Evolutionary conservation across 1,139 yeast genomes (phyloP).

Genomic region (Geotrichum siamense): DNA sequence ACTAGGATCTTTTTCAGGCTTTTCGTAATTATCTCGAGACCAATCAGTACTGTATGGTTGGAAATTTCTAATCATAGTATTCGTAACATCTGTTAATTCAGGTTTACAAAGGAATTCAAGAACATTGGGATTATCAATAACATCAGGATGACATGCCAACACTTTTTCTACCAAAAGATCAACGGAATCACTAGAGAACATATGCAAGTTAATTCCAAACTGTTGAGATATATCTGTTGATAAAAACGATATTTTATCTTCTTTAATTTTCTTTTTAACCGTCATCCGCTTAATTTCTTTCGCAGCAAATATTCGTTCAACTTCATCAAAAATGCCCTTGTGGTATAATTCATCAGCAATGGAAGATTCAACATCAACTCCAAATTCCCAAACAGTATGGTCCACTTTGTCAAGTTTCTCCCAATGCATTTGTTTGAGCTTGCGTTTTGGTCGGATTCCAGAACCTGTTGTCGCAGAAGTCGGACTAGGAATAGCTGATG

Average conservation of each 20-base stretch:
- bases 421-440: conserved; percentile 93
- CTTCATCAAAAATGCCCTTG: conserved; percentile 69
- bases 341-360: conserved; percentile 51
- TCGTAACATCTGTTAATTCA: conserved; percentile 64
- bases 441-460: conserved; percentile 47
- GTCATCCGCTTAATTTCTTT: conserved; percentile 43
- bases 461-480: conserved; percentile 22
- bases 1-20: conserved; percentile 46
- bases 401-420: conserved; percentile 62
- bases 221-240: conserved; percentile 81
- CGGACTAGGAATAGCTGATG: conserved; percentile 20
- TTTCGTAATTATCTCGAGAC: conserved; percentile 30
- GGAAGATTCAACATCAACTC: conserved; percentile 40
- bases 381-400: conserved; percentile 71
- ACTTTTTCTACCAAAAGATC: conserved; percentile 59
- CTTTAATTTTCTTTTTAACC: conserved; percentile 34
- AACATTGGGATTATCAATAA: conserved; percentile 60
- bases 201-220: conserved; percentile 86
- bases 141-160: conserved; percentile 62
- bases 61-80: conserved; percentile 54
- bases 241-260: conserved; percentile 52
- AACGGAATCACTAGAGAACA: conserved; percentile 58
- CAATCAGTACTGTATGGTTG: conserved; percentile 64
- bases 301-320: conserved; percentile 71
- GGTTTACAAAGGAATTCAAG: conserved; percentile 78